phyloP scores from a whole-genome alignment of 352 stramenopile species.

The Salisapilia sapeloensis region DNA sequence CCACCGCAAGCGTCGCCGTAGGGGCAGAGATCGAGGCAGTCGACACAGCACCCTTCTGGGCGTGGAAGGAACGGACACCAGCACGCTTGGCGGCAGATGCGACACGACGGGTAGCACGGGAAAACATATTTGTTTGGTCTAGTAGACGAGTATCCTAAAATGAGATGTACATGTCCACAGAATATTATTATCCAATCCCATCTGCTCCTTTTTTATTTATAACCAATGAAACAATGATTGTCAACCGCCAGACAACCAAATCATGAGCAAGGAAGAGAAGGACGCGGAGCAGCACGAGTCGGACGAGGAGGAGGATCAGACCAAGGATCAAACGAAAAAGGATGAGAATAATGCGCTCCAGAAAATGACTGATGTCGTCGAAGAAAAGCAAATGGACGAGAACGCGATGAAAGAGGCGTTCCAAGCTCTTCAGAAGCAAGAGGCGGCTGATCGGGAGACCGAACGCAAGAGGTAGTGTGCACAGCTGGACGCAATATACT shows the following conservation, averaged over 20 bases:
- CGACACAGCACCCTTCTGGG: conserved; percentile 17
- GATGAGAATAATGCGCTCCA: conserved; percentile 70
- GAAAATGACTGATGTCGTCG: conserved; percentile 70
- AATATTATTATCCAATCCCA: too few relatives aligned
- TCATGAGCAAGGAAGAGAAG: too few relatives aligned
- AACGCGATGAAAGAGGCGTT: conserved; percentile 81
- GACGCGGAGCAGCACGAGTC: conserved; percentile 44
- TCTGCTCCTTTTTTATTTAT: too few relatives aligned
- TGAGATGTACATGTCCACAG: too few relatives aligned
- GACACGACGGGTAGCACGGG: conserved; percentile 42
- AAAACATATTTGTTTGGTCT: conserved; percentile 50
- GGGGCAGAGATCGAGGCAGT: conserved; percentile 1
- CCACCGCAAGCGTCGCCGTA: conserved; percentile 14
- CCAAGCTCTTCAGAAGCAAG: conserved; percentile 50
- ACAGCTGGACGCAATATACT: too few relatives aligned
- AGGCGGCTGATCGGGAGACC: conserved; percentile 70
- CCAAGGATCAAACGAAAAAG: conserved; percentile 59
- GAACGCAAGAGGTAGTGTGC: conserved; percentile 44
- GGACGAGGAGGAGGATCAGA: conserved; percentile 17
- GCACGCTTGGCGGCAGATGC: conserved; percentile 42
- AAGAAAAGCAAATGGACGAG: conserved; percentile 80
- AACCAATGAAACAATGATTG: too few relatives aligned
- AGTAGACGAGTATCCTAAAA: too few relatives aligned
- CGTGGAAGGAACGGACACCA: conserved; percentile 28
- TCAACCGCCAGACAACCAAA: too few relatives aligned